phyloP scores from a whole-genome alignment of 2,329 filamentous ascomycete species.

The Fusarium sulawesiense region DNA sequence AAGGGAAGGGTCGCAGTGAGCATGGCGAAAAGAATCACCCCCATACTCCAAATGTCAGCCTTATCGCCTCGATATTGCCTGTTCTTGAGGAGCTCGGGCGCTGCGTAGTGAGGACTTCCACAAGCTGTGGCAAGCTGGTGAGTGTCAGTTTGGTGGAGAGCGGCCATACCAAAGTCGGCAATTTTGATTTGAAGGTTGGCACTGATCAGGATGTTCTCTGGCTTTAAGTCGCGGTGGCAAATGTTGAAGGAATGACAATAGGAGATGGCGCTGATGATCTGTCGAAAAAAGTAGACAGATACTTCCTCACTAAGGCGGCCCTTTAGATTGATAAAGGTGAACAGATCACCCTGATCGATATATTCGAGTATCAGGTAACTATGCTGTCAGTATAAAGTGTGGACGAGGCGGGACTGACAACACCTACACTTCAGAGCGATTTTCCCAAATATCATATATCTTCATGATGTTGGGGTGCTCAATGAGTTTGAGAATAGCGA shows the following conservation, averaged over 20 bases:
- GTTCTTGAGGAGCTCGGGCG: conserved; percentile 87
- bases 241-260: conserved; percentile 97
- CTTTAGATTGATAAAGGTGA: conserved; percentile 82
- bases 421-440: conserved; percentile 87
- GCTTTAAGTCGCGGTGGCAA: conserved; percentile 95
- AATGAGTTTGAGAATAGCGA: conserved; percentile 96
- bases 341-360: conserved; percentile 82
- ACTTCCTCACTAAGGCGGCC: conserved; percentile 83
- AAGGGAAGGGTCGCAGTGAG: conserved; percentile 88
- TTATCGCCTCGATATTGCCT: conserved; percentile 83
- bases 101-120: conserved; percentile 96
- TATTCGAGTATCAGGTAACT: conserved; percentile 97
- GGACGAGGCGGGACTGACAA: not conserved
- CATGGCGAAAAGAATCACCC: conserved; percentile 89
- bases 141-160: conserved; percentile 81
- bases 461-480: conserved; percentile 95
- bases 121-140: conserved; percentile 89
- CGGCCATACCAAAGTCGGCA: conserved; percentile 98
- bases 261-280: conserved; percentile 90
- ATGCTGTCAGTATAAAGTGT: conserved; percentile 16
- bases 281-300: conserved; percentile 86
- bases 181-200: conserved; percentile 84
- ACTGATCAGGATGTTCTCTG: conserved; percentile 94
- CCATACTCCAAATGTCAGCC: conserved; percentile 95
- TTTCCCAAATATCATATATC: conserved; percentile 98